A percentile compares a stretch with the other conserved stretches of the same genome.
Evolutionary conservation across 495 filamentous ascomycete genomes (phyloP).

Genomic region (Sordaria brevicollis): DNA sequence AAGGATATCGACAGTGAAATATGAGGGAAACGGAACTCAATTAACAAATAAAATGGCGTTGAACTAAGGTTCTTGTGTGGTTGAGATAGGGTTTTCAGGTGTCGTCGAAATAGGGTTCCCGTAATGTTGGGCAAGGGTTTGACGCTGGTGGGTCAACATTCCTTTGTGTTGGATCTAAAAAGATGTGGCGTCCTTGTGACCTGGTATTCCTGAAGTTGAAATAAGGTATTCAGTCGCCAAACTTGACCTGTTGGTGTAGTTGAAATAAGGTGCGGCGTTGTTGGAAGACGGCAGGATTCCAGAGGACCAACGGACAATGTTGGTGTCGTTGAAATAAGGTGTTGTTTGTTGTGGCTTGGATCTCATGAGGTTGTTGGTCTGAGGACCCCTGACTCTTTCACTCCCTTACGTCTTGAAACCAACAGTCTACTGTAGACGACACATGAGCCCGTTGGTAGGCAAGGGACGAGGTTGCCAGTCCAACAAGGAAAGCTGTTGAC

Average conservation of each 20-base stretch:
- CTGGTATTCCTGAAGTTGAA: neutral
- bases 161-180: neutral
- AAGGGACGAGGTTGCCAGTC: neutral
- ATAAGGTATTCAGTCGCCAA: neutral
- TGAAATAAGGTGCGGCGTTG: neutral
- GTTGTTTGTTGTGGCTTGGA: neutral
- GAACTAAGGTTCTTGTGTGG: neutral
- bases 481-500: neutral
- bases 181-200: neutral
- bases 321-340: neutral
- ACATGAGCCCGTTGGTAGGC: neutral
- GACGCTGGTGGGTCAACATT: neutral
- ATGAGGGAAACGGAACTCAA: neutral
- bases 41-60: neutral
- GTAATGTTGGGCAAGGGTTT: neutral
- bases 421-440: neutral
- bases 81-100: neutral
- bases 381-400: neutral
- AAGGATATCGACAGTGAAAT: neutral
- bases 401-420: neutral
- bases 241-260: neutral
- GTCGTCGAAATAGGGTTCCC: neutral
- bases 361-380: neutral
- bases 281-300: neutral
- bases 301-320: neutral